Base-by-base conservation (phyloP, 1,139 yeast species). In the Saccharomycopsis phalli region DNA sequence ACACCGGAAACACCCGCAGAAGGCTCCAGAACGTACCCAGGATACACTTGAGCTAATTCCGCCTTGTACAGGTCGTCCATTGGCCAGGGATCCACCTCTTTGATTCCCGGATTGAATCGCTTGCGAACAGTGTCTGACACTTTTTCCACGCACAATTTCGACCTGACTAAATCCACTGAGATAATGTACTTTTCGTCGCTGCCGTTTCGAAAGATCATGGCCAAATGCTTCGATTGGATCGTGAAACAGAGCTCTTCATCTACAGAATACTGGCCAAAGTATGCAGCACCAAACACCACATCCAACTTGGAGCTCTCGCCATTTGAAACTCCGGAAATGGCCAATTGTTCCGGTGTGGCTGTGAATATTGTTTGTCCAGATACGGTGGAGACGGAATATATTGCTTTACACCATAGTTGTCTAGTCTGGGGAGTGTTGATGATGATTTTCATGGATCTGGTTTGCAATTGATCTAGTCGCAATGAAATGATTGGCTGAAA, bases 391-490 rank as follows among this genome's bases (percentile, higher is more conserved):
- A 45, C 30, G 4, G 41, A 27, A n/a, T 16, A 11, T 10, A 45
- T 35, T n/a, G 38, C 23, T 21, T 36, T 40, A 36, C 40, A 37
- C 46, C 46, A 45, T 20, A 39, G 32, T 14, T 35, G 38, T 13
- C 34, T 29, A 4, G 44, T 30, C n/a, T 39, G 45, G 5, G 25
- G 10, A 17, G 31, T 37, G n/a, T 36, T 31, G 6, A 44, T 18
- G 4, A 23, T 23, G 11, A 23, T 10, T 30, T 13, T 19, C 33
- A 8, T 16, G 7, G 33, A 30, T n/a, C n/a, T n/a, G n/a, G n/a
- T n/a, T n/a, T n/a, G n/a, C n/a, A n/a, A n/a, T n/a, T n/a, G n/a
- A n/a, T n/a, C n/a, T n/a, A n/a, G n/a, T n/a, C n/a, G n/a, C n/a
- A n/a, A n/a, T n/a, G n/a, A n/a, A n/a, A n/a, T n/a, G n/a, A n/a